Conservation (phyloP, 108 stramenopile species). For the Skeletonema grethae region DNA sequence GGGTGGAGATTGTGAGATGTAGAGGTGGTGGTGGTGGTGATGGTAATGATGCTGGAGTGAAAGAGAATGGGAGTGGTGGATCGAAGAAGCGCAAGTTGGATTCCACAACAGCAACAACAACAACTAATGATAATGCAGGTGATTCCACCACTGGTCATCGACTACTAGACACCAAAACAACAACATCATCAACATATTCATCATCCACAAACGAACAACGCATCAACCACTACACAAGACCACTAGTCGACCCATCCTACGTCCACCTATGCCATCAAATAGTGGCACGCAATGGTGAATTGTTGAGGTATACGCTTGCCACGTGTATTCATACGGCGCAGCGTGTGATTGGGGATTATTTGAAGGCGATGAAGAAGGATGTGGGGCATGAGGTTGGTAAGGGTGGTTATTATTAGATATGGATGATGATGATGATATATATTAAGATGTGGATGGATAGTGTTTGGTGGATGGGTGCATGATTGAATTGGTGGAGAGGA, state of each 20-base stretch:
- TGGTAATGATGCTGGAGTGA: conserved; percentile 9
- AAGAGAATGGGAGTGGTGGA: not conserved
- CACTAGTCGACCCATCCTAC: conserved; percentile 69
- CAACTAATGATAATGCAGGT: no score
- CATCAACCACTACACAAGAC: conserved; percentile 67
- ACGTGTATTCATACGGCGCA: conserved; percentile 70
- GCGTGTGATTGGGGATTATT: conserved; percentile 63
- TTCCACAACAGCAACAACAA: not conserved
- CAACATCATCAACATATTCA: conserved; percentile 9
- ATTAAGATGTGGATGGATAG: no score
- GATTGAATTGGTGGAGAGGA: no score
- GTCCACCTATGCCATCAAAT: conserved; percentile 60
- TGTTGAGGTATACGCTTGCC: conserved; percentile 69
- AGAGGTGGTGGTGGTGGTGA: not conserved
- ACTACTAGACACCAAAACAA: not conserved
- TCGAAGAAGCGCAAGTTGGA: conserved; percentile 16
- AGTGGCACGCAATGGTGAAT: conserved; percentile 65
- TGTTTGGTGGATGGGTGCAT: no score
- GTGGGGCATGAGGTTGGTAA: conserved; percentile 18
- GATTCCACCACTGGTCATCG: not conserved
- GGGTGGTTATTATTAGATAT: conserved; percentile 21
- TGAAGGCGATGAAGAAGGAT: conserved; percentile 73
- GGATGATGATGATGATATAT: no score
- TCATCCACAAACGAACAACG: conserved; percentile 55
- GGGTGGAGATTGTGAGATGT: conserved; percentile 49